Conservation (phyloP, 2,329 filamentous ascomycete species). For the Bipolaris sorokiniana region DNA sequence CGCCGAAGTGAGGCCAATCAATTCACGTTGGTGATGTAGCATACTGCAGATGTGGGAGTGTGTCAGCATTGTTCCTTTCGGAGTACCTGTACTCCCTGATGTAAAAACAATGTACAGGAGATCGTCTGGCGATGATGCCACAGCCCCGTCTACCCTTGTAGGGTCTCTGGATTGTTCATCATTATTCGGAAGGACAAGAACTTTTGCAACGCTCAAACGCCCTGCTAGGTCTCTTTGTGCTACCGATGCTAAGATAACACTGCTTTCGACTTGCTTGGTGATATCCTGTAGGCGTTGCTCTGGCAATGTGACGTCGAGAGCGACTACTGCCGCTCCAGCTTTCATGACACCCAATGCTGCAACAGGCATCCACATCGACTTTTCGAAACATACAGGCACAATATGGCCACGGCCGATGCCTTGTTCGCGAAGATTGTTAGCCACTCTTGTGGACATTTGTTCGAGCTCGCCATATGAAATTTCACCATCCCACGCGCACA, state of each 20-base stretch:
- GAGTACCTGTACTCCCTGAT: conserved; percentile 49
- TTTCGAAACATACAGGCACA: conserved; percentile 11
- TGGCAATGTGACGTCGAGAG: conserved; percentile 38
- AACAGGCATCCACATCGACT: conserved; percentile 32
- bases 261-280: neutral
- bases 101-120: conserved; percentile 64
- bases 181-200: conserved; percentile 25
- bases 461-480: neutral
- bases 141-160: no score
- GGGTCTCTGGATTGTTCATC: conserved; percentile 37
- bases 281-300: neutral
- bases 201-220: neutral
- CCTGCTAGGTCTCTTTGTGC: no score
- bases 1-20: neutral
- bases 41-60: conserved; percentile 32
- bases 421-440: neutral
- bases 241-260: neutral
- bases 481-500: neutral
- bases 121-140: no score
- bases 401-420: neutral
- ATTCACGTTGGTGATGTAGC: neutral
- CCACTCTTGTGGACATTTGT: neutral
- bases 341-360: conserved; percentile 52
- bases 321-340: conserved; percentile 51
- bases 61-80: conserved; percentile 65